Conservation (phyloP, 2,329 filamentous ascomycete species). For the Fusarium continuum region DNA sequence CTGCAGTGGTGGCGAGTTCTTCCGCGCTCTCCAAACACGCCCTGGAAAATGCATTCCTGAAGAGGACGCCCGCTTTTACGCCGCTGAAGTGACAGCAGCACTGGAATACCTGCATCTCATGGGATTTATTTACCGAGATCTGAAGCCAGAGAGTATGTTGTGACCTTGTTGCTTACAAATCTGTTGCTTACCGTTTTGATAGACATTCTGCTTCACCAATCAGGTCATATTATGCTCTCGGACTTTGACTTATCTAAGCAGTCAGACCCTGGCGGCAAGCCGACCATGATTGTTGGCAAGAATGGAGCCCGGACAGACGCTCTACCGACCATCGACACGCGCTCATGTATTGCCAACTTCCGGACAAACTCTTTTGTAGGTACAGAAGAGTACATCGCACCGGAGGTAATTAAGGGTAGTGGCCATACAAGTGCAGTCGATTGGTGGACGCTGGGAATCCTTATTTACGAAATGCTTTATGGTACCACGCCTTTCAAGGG, state of each 20-base stretch:
- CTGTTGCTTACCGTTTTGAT: conserved; percentile 4
- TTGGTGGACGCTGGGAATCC: conserved; percentile 98
- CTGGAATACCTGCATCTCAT: conserved; percentile 97
- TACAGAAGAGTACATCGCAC: conserved; percentile 98
- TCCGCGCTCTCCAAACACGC: conserved; percentile 92
- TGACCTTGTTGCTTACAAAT: conserved; percentile 10
- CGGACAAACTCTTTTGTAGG: conserved; percentile 98
- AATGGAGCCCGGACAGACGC: conserved; percentile 87
- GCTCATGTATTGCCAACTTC: conserved; percentile 98
- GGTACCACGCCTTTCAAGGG: conserved; percentile 99
- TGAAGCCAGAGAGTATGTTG: conserved; percentile 90
- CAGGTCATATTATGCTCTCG: conserved; percentile 99
- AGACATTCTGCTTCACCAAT: conserved; percentile 98
- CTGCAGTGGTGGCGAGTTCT: conserved; percentile 98
- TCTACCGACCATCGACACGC: conserved; percentile 96
- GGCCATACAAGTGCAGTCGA: conserved; percentile 98
- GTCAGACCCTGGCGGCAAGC: conserved; percentile 93
- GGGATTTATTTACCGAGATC: conserved; percentile 98
- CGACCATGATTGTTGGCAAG: conserved; percentile 95
- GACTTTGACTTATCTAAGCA: conserved; percentile 99
- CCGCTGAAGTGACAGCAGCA: conserved; percentile 95
- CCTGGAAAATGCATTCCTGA: conserved; percentile 98
- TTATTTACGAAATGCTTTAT: conserved; percentile 99
- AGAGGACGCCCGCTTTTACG: conserved; percentile 96
- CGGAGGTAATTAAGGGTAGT: conserved; percentile 98